Conservation (phyloP, 805 yeast species). For the Candida oleophila region DNA sequence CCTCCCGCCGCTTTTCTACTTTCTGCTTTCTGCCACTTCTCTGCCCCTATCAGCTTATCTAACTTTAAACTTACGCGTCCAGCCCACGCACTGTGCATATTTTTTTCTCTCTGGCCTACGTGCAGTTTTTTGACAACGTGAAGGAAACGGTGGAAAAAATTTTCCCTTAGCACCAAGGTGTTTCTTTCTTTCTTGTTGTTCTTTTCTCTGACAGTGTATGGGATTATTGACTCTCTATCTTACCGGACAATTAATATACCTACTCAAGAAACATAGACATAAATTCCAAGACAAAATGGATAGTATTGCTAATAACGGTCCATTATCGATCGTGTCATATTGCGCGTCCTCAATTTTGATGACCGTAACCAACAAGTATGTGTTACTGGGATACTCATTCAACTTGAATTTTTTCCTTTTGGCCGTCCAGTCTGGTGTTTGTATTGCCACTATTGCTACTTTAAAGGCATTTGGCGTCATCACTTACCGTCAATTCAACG, state of each 20-base stretch:
- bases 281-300: constrained; percentile 26
- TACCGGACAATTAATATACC: constrained; percentile 33
- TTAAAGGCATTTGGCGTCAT: constrained; percentile 74
- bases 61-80: no score
- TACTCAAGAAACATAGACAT: constrained; percentile 22
- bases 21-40: no score
- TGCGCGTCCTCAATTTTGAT: constrained; percentile 92
- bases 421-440: constrained; percentile 85
- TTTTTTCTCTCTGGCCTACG: not conserved
- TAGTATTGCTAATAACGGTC: constrained; percentile 52
- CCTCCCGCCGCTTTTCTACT: no score
- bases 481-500: constrained; percentile 82
- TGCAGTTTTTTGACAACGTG: not conserved
- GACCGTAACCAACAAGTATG: constrained; percentile 97
- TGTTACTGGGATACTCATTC: constrained; percentile 69
- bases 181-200: not conserved
- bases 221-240: constrained; percentile 42
- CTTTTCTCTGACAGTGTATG: constrained; percentile 21
- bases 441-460: constrained; percentile 69
- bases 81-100: no score
- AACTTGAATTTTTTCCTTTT: constrained; percentile 84
- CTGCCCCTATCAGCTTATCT: no score
- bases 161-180: not conserved
- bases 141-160: not conserved
- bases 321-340: constrained; percentile 74